A percentile compares a stretch with the other conserved stretches of the same genome.
These are phyloP conservation scores for Aspergillus pseudotamarii DNA, from an alignment of 2,329 filamentous ascomycete genomes.

Conservation along the genomic window DNA sequence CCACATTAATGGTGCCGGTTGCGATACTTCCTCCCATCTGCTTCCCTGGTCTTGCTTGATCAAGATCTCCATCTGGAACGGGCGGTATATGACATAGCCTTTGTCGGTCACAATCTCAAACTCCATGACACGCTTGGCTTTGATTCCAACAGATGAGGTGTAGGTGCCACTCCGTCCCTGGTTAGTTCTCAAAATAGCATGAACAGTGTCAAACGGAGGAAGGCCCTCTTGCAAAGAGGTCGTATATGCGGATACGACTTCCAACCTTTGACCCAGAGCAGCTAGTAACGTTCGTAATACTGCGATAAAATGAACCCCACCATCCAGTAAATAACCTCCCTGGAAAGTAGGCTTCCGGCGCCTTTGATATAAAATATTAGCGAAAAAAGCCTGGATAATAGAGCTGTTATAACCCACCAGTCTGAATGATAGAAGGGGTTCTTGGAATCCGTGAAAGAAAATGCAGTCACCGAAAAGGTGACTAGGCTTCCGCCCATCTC, in stretches of 20 bases:
- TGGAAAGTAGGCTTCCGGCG: slow-evolving; percentile 71
- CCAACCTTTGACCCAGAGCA: neutral
- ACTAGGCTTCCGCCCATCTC: neutral
- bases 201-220: slow-evolving; percentile 1
- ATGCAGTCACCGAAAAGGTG: neutral
- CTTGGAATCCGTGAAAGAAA: neutral
- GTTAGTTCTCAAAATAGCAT: neutral
- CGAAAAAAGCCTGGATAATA: neutral
- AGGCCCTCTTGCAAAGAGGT: neutral
- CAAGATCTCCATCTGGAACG: neutral
- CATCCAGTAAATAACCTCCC: slow-evolving; percentile 77
- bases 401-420: slow-evolving; percentile 39
- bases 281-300: slow-evolving; percentile 30
- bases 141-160: neutral
- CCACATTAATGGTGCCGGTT: neutral
- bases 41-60: neutral
- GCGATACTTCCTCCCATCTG: neutral
- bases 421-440: slow-evolving; percentile 40
- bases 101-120: slow-evolving; percentile 5
- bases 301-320: slow-evolving; percentile 73
- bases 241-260: neutral
- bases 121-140: neutral
- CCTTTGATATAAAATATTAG: slow-evolving; percentile 37
- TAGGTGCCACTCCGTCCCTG: neutral
- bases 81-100: neutral